Evolutionary conservation across 768 basidiomycete species (phyloP), one percentile per base, ranked within the genome.

Genomic region (Naganishia vaughanmartiniae): DNA sequence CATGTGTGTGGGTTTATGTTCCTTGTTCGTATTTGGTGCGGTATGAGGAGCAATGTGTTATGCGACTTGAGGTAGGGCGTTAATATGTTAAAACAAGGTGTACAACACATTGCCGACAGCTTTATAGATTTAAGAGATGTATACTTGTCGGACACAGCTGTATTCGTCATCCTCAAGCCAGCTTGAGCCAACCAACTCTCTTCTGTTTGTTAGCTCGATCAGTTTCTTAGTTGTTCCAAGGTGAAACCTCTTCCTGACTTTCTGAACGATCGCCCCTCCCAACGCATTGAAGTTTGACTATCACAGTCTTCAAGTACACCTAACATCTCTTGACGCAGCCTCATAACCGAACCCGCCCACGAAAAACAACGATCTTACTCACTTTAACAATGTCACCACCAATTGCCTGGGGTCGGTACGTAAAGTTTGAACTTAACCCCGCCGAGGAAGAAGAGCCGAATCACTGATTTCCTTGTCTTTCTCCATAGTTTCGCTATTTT

Each of bases 361-460:
- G n/a, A n/a, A n/a, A n/a, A n/a, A n/a, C n/a, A n/a, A 42, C 55
- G 7, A 56, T 33, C 21, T 1, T 33, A 21, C 56, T 57, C 10
- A 9, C 24, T 28, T 7, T n/a, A 46, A 69, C 42, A 42, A 69
- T 69, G 68, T 69, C 68, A 33, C 65, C 65, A 34, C 68, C 51
- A 14, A 69, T 69, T 46, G 68, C 68, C 30, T 69, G 68, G 68
- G 68, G 68, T 42, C 42, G 54, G 68, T 69, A 53, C 19, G 68
- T 69, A 5, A 30, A n/a, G 14, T 46, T 14, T 42, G 6, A 66
- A 2, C 10, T 36, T 9, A 28, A 9, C n/a, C 24, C 11, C 7
- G 1, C 15, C 34, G 30, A 1, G 34, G 14, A 34, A 11, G 42
- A 9, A 7, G 42, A 11, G 15, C 26, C 31, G 7, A 19, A 34